Conservation (phyloP, 768 basidiomycete species). For the Amanita rubescens region DNA sequence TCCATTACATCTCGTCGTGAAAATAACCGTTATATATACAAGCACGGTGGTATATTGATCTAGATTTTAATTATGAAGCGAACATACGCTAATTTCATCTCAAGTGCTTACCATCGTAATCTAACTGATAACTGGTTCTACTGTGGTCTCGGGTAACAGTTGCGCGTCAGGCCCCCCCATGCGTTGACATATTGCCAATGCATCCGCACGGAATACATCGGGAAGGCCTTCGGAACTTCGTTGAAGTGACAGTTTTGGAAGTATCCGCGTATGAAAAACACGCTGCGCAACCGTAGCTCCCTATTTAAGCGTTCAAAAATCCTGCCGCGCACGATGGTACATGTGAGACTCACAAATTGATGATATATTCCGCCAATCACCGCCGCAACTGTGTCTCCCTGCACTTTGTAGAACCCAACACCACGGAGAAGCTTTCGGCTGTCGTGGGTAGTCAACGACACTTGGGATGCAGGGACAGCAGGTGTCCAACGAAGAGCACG, state of each 20-base stretch:
- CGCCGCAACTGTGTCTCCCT: conserved; percentile 71
- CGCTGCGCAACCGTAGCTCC: conserved; percentile 42
- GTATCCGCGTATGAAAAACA: conserved; percentile 41
- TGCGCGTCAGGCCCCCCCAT: conserved; percentile 43
- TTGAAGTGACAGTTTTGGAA: conserved; percentile 33
- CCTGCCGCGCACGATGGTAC: neutral
- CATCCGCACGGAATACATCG: conserved; percentile 41
- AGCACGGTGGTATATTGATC: neutral
- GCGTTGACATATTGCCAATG: conserved; percentile 30
- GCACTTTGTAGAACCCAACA: conserved; percentile 70
- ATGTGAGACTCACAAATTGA: conserved; percentile 57
- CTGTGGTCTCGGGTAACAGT: neutral
- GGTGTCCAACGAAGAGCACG: conserved; percentile 72
- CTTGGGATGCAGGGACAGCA: conserved; percentile 33
- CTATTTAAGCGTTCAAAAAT: conserved; percentile 19
- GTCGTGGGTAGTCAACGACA: conserved; percentile 19
- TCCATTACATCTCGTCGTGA: no score
- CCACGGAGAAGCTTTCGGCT: conserved; percentile 34
- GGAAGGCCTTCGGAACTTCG: conserved; percentile 31
- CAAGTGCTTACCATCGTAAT: neutral
- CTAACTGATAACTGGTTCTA: conserved; percentile 2
- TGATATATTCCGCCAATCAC: conserved; percentile 71
- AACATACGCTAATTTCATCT: neutral
- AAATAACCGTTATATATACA: neutral
- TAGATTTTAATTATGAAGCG: neutral